Evolutionary conservation across 2,329 filamentous ascomycete species (phyloP), one percentile per base, ranked within the genome.

Genomic region (Aspergillus amoenus): DNA sequence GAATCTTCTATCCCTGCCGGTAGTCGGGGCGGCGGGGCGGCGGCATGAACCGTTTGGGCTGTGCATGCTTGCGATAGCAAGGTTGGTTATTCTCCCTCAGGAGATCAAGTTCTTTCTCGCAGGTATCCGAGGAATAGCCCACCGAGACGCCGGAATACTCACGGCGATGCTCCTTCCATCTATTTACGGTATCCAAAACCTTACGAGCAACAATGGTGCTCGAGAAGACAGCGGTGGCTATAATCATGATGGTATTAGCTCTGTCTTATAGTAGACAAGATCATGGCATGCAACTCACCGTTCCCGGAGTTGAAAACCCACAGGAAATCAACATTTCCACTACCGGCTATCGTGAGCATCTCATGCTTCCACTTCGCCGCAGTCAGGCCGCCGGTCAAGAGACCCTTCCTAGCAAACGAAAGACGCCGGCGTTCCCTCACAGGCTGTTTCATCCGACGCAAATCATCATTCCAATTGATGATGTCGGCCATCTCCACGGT

Each of bases 231-330:
- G 70, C 72, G 41, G 73, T 77, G 15, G 73, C 73, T 76, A 45
- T 34, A 30, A 4, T 34, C 11, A 5, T 11, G 39, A 4, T 30
- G 8, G 8, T 11, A 30, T 69, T 52, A 68, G 66, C 6, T 37
- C 17, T 34, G 27, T 30, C 27, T 30, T 30, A 11, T 2, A 30
- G 27, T 30, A 6, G 17, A 32, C 5, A 41, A 15, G 13, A 24
- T 27, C 37, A 17, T 32, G 32, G 13, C 30, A 18, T 1, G 15
- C 4, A 9, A 65, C 73, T 65, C 65, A 77, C 75, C 75, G 52
- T 78, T 78, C 7, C 75, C 75, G 55, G 70, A 68, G 54, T 78
- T 78, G 60, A 76, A 77, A 5, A 75, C 66, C 72, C 73, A 77
- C 15, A 75, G 63, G 54, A 76, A 69, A 52, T 77, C 75, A 52